Evolutionary conservation across 257 asterid genomes (phyloP), one percentile per base, ranked within the genome.

Genomic region (Primulina huaijiensis): DNA sequence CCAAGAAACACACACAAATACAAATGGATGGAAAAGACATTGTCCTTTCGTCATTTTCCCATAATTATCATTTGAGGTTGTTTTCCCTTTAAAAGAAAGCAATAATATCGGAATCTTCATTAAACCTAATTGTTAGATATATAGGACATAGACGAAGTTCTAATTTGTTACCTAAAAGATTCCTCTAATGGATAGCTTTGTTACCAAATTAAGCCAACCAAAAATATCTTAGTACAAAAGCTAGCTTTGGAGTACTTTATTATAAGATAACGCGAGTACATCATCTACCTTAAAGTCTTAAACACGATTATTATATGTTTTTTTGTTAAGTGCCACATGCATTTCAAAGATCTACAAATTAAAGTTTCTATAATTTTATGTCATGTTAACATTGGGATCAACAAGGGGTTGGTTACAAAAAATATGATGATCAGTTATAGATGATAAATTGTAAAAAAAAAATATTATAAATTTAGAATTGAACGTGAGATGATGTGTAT

Each of bases 161-260:
- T 33, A 6, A 4, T 64, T 72, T 74, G 67, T 58, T 57, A 29
- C 19, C 72, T 76, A 74, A 70, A 69, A 73, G 74, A 74, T 81
- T 74, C 60, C 31, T 55, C 75, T 73, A 80, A 80, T 46, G 6
- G 69, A 50, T 17, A 23, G 37, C 61, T 65, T 64, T 62, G 43
- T 60, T 72, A 27, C 77, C 62, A 71, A 68, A 69, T 71, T 70
- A 64, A 69, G 64, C 46, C 72, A 60, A 72, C 69, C 72, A 67
- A 71, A 62, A 65, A 76, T 46, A 14, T 20, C 33, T n/a, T 53
- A 68, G 56, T 55, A 56, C 52, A 55, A 68, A 56, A 68, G 11
- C 64, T 38, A 68, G 11, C 64, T 38, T 68, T 17, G 33, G 14
- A 21, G 65, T 40, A 23, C 52, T 7, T 62, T 31, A 33, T 27